phyloP scores from a whole-genome alignment of 495 filamentous ascomycete species.

The Pseudoneurospora amorphoporcata region DNA sequence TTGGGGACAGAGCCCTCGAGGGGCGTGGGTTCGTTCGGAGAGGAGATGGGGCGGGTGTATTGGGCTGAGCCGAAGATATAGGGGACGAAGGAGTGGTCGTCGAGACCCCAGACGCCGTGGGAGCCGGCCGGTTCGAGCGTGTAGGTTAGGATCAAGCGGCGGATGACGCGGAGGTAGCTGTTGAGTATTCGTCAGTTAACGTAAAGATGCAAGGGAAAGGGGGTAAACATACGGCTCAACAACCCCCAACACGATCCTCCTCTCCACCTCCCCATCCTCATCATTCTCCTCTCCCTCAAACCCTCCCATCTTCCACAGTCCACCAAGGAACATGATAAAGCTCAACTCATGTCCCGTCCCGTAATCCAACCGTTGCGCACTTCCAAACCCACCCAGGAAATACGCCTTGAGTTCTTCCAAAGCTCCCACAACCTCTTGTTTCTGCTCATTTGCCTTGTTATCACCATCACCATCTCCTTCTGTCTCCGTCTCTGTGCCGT shows the following conservation, averaged over 20 bases:
- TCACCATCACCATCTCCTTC: neutral
- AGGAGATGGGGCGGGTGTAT: constrained; percentile 60
- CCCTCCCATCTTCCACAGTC: constrained; percentile 79
- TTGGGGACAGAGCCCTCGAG: constrained; percentile 62
- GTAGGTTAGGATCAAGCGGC: constrained; percentile 78
- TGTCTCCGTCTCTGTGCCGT: neutral
- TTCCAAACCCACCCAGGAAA: constrained; percentile 80
- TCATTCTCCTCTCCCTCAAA: constrained; percentile 50
- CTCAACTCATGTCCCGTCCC: constrained; percentile 93
- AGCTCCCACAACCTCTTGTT: neutral
- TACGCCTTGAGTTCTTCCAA: constrained; percentile 63
- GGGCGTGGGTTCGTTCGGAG: constrained; percentile 50
- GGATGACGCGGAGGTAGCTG: constrained; percentile 74
- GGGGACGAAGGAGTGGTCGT: constrained; percentile 94
- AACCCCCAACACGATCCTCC: constrained; percentile 68
- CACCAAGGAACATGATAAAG: constrained; percentile 83
- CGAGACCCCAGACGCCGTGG: constrained; percentile 92
- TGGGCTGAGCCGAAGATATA: constrained; percentile 95
- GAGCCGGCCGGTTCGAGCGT: constrained; percentile 93
- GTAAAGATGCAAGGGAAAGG: neutral
- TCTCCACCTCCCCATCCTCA: constrained; percentile 38
- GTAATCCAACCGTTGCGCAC: constrained; percentile 81
- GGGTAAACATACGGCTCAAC: constrained; percentile 59
- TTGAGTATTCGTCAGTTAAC: neutral
- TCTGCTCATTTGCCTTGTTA: neutral